Conservation (phyloP, 2,329 filamentous ascomycete species). For the Nemania serpens region DNA sequence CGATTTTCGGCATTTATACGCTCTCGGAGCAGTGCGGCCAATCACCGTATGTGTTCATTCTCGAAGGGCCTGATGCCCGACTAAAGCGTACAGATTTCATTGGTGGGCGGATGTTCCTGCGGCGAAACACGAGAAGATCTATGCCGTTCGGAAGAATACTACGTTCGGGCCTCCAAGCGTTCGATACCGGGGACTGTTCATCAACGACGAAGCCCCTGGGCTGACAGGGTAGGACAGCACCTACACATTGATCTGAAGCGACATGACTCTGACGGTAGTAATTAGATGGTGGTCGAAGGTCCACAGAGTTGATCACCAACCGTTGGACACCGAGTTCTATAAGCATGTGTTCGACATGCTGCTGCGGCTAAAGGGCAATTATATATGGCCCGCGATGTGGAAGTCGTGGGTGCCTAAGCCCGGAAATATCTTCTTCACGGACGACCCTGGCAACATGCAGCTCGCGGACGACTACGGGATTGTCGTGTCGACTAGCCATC, state of each 20-base stretch:
- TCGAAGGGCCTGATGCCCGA: not conserved
- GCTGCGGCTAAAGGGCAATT: conserved; percentile 65
- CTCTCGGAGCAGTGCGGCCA: conserved; percentile 66
- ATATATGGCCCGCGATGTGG: conserved; percentile 71
- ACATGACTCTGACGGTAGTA: conserved; percentile 53
- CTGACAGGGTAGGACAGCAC: conserved; percentile 42
- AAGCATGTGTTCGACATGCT: conserved; percentile 66
- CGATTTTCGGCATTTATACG: conserved; percentile 64
- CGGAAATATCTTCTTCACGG: conserved; percentile 63
- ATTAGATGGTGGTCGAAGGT: conserved; percentile 58
- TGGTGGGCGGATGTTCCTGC: conserved; percentile 64
- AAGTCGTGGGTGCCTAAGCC: conserved; percentile 53
- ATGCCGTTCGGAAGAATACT: conserved; percentile 52
- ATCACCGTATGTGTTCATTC: conserved; percentile 49
- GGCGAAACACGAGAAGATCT: conserved; percentile 53
- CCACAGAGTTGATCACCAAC: conserved; percentile 52
- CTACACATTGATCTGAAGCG: conserved; percentile 36
- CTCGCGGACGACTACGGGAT: conserved; percentile 67
- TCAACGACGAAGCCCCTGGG: conserved; percentile 66
- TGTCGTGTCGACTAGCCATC: conserved; percentile 67
- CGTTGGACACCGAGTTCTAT: conserved; percentile 61
- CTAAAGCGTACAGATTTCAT: conserved; percentile 50
- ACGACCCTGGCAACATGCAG: conserved; percentile 62
- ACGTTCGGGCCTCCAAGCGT: conserved; percentile 59
- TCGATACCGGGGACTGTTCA: conserved; percentile 65